phyloP scores from a whole-genome alignment of 495 filamentous ascomycete species.

The Ascobolus immersus region DNA sequence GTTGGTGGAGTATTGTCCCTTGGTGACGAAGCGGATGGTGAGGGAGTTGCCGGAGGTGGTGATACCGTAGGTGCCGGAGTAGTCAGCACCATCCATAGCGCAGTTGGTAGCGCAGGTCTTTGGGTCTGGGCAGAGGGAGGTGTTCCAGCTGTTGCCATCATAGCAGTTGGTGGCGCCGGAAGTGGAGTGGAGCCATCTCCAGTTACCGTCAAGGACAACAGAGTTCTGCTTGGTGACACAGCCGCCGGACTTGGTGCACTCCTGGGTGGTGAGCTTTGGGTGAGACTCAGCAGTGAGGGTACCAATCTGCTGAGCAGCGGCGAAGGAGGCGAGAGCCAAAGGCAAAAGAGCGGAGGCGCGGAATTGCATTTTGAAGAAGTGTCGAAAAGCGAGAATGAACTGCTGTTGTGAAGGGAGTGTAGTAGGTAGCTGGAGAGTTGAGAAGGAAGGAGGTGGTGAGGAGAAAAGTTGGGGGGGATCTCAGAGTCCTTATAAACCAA shows the following conservation, averaged over 20 bases:
- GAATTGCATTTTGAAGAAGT: no score
- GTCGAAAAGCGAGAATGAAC: no score
- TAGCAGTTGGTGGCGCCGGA: slow-evolving; percentile 37
- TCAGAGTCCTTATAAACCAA: no score
- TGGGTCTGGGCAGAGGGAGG: slow-evolving; percentile 27
- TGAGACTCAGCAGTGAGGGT: slow-evolving; percentile 23
- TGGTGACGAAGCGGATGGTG: slow-evolving; percentile 29
- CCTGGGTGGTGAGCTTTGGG: slow-evolving; percentile 30
- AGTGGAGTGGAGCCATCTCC: slow-evolving; percentile 32
- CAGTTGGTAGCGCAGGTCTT: slow-evolving; percentile 31
- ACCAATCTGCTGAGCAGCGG: slow-evolving; percentile 13
- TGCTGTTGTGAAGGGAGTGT: no score
- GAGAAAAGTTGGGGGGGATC: no score
- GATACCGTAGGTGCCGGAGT: slow-evolving; percentile 30
- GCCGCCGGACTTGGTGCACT: slow-evolving; percentile 25
- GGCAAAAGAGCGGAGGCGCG: no score
- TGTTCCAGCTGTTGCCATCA: slow-evolving; percentile 32
- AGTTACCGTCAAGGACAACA: slow-evolving; percentile 40
- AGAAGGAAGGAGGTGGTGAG: no score
- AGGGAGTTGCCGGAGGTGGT: slow-evolving; percentile 27
- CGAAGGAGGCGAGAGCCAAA: slow-evolving; percentile 10
- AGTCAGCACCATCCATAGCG: slow-evolving; percentile 35
- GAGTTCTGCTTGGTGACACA: slow-evolving; percentile 28
- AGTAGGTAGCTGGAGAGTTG: no score
- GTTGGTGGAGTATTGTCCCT: slow-evolving; percentile 18